Percentiles rank a stretch among this genome's conserved stretches.
These are phyloP conservation scores for Wallemia ichthyophaga DNA, from an alignment of 1,284 basidiomycete species.

Conservation along the genomic window DNA sequence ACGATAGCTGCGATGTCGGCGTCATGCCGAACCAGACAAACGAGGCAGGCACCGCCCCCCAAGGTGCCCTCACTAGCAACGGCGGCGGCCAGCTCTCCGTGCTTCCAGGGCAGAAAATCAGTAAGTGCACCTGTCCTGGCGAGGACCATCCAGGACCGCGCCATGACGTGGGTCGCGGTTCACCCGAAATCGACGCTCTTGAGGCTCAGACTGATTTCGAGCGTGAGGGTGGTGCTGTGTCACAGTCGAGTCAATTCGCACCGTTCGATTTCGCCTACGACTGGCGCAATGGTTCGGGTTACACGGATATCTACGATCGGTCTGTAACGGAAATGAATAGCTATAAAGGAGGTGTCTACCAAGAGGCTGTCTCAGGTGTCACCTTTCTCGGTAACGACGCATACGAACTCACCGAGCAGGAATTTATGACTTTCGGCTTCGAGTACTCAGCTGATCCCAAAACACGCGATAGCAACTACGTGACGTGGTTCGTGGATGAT, in stretches of 20 bases:
- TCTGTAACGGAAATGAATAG: slow-evolving; percentile 30
- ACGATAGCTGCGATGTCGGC: slow-evolving; percentile 22
- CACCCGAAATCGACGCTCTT: slow-evolving; percentile 35
- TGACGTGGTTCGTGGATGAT: slow-evolving; percentile 33
- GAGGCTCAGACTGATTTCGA: slow-evolving; percentile 25
- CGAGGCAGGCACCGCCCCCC: slow-evolving; percentile 9
- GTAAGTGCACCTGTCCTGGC: slow-evolving; percentile 21
- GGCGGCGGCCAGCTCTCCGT: slow-evolving; percentile 11
- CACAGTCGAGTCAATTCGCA: slow-evolving; percentile 49
- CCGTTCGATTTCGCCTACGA: slow-evolving; percentile 41
- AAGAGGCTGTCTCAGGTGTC: slow-evolving; percentile 25
- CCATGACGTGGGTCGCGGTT: slow-evolving; percentile 22
- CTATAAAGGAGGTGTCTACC: slow-evolving; percentile 44
- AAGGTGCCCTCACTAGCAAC: background rate
- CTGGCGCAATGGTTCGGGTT: slow-evolving; percentile 23
- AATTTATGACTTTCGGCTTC: slow-evolving; percentile 25
- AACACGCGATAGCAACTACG: slow-evolving; percentile 25
- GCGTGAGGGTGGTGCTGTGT: slow-evolving; percentile 25
- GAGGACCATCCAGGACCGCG: slow-evolving; percentile 34
- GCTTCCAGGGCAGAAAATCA: slow-evolving; percentile 23
- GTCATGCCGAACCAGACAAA: slow-evolving; percentile 25
- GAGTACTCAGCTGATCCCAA: slow-evolving; percentile 34
- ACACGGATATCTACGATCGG: slow-evolving; percentile 10
- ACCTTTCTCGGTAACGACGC: slow-evolving; percentile 3
- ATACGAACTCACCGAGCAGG: background rate